Evolutionary conservation across 768 basidiomycete species (phyloP).

Genomic region (Mycena haematopus): DNA sequence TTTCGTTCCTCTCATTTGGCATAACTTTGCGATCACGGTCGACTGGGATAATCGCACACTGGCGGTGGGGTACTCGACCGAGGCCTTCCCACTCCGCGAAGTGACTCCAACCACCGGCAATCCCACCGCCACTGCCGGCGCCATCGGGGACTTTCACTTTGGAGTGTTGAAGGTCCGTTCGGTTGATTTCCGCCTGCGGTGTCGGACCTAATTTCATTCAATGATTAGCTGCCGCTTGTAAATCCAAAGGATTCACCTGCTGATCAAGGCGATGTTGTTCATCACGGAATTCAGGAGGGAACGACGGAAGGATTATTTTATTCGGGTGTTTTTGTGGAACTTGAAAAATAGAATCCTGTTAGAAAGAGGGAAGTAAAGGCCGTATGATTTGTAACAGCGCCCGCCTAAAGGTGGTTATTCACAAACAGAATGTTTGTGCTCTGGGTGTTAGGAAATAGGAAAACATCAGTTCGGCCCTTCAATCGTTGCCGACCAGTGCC

Average conservation of each 20-base stretch:
- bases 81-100: slow-evolving; percentile 43
- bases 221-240: slow-evolving; percentile 59
- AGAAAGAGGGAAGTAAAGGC: too few relatives aligned
- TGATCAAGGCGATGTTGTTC: slow-evolving; percentile 61
- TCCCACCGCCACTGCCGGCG: slow-evolving; percentile 44
- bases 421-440: too few relatives aligned
- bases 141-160: slow-evolving; percentile 66
- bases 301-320: slow-evolving; percentile 59
- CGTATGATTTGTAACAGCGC: slow-evolving; percentile 28
- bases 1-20: slow-evolving; percentile 54
- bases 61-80: slow-evolving; percentile 56
- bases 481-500: too few relatives aligned
- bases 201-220: neutral
- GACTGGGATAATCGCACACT: slow-evolving; percentile 61
- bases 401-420: slow-evolving; percentile 44
- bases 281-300: slow-evolving; percentile 65
- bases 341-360: slow-evolving; percentile 8
- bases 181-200: neutral
- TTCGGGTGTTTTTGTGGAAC: slow-evolving; percentile 66
- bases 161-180: slow-evolving; percentile 60
- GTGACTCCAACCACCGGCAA: slow-evolving; percentile 54
- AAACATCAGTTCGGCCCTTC: too few relatives aligned
- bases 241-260: slow-evolving; percentile 50
- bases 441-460: too few relatives aligned
- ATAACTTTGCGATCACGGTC: slow-evolving; percentile 65